Conservation (phyloP, 805 yeast genomes). For the Cyberlindnera euphorbiiphila region DNA sequence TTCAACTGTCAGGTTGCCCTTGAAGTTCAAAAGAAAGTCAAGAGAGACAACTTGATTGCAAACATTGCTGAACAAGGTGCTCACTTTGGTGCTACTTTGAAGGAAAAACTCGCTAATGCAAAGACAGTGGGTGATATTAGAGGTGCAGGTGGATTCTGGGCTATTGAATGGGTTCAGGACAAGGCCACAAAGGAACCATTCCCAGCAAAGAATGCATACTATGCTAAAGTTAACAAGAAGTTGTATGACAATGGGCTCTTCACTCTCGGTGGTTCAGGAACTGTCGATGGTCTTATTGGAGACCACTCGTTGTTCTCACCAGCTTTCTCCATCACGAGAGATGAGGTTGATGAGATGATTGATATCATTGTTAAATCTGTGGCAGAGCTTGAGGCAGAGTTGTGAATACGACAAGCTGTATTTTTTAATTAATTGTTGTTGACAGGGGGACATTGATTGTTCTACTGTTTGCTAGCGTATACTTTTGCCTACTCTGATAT, state of each 20-base stretch:
- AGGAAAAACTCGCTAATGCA: constrained; percentile 29
- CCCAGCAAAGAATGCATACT: constrained; percentile 30
- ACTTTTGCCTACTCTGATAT: no score
- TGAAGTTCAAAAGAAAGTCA: constrained; percentile 41
- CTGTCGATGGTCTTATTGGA: constrained; percentile 38
- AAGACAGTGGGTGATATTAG: constrained; percentile 46
- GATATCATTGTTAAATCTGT: constrained; percentile 23
- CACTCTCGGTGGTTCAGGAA: constrained; percentile 38
- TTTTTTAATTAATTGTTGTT: constrained; percentile 1
- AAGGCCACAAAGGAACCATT: constrained; percentile 44
- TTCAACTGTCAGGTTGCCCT: constrained; percentile 44
- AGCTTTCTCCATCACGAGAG: constrained; percentile 36
- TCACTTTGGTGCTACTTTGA: constrained; percentile 37
- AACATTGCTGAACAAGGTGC: constrained; percentile 42
- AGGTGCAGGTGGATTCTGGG: constrained; percentile 55
- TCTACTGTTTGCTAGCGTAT: background rate
- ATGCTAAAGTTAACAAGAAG: constrained; percentile 31
- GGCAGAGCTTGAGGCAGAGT: constrained; percentile 21
- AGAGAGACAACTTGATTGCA: constrained; percentile 33
- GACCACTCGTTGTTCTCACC: constrained; percentile 47
- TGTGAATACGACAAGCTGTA: no score
- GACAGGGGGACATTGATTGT: background rate
- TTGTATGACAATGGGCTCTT: constrained; percentile 39
- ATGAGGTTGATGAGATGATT: constrained; percentile 35
- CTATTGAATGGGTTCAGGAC: constrained; percentile 47